phyloP scores from a whole-genome alignment of 345 rosid genomes.

The Raphanus sativus region DNA sequence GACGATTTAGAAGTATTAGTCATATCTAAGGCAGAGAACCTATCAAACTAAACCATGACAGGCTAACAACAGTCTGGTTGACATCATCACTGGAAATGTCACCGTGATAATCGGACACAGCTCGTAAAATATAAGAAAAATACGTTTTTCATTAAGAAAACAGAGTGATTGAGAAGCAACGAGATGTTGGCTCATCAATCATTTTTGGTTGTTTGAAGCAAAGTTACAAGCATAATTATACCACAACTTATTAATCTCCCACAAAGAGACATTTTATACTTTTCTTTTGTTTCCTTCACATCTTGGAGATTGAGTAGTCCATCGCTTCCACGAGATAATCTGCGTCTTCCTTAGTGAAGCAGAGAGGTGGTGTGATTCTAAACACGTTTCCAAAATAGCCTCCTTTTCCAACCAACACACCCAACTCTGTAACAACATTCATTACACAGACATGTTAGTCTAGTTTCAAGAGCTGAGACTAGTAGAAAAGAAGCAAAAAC shows the following conservation, averaged over 20 bases:
- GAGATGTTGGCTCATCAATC: constrained; percentile 56
- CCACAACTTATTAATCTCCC: neutral
- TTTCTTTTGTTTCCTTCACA: constrained; percentile 44
- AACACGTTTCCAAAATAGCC: constrained; percentile 86
- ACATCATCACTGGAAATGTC: constrained; percentile 29
- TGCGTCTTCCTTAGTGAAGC: constrained; percentile 92
- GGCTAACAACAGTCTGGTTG: neutral
- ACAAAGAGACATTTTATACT: neutral
- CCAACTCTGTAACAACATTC: constrained; percentile 52
- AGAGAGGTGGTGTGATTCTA: constrained; percentile 93
- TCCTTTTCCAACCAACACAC: constrained; percentile 87
- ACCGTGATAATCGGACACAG: constrained; percentile 23
- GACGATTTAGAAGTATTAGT: constrained; percentile 30
- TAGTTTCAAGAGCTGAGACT: neutral
- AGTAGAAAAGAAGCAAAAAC: neutral
- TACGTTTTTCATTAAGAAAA: constrained; percentile 16
- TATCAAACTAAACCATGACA: neutral
- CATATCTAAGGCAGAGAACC: neutral
- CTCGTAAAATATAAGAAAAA: neutral
- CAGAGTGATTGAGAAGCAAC: constrained; percentile 52
- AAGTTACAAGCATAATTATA: neutral
- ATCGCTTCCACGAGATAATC: constrained; percentile 82
- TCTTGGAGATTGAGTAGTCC: constrained; percentile 72
- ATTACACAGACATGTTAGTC: neutral
- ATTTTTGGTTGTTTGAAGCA: neutral